phyloP scores from a whole-genome alignment of 2,329 filamentous ascomycete genomes.

The Pseudovirgaria hyperparasitica region DNA sequence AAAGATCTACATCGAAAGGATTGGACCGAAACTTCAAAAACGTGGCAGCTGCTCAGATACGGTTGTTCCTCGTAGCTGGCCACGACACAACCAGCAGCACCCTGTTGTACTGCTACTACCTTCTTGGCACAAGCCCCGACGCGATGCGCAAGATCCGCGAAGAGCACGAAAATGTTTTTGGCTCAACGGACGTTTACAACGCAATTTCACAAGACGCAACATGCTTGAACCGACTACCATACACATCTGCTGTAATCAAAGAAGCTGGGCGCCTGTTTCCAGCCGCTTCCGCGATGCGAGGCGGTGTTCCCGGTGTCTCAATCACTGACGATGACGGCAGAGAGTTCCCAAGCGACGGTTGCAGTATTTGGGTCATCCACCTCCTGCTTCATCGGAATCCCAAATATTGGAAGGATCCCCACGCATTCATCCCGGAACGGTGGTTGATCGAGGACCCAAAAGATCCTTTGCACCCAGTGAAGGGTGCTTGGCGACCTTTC shows the following conservation, averaged over 20 bases:
- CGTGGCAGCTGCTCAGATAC: constrained; percentile 13
- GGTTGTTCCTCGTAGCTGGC: constrained; percentile 21
- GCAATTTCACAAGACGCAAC: constrained; percentile 12
- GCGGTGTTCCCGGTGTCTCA: constrained; percentile 7
- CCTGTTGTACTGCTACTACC: constrained; percentile 17
- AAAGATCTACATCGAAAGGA: constrained; percentile 2
- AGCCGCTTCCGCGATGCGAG: constrained; percentile 17
- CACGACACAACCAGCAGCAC: constrained; percentile 22
- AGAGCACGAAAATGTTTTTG: constrained; percentile 20
- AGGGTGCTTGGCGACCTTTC: constrained; percentile 23
- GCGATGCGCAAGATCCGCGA: constrained; percentile 10
- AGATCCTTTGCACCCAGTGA: constrained; percentile 5
- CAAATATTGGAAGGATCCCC: constrained; percentile 6
- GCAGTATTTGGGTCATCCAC: constrained; percentile 6
- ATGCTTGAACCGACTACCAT: constrained; percentile 17
- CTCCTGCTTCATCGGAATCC: constrained; percentile 9
- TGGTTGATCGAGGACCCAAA: constrained; percentile 6
- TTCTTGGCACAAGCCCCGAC: constrained; percentile 15
- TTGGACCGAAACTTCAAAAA: constrained; percentile 11
- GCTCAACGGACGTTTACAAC: constrained; percentile 6
- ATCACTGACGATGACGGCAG: constrained; percentile 7
- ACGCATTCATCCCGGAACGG: constrained; percentile 11
- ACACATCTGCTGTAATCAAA: constrained; percentile 22
- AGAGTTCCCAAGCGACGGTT: constrained; percentile 12
- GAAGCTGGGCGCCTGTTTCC: constrained; percentile 21